Evolutionary conservation across 1,139 yeast species (phyloP), one percentile per base, ranked within the genome.

Genomic region (Pichia kudriavzevii): DNA sequence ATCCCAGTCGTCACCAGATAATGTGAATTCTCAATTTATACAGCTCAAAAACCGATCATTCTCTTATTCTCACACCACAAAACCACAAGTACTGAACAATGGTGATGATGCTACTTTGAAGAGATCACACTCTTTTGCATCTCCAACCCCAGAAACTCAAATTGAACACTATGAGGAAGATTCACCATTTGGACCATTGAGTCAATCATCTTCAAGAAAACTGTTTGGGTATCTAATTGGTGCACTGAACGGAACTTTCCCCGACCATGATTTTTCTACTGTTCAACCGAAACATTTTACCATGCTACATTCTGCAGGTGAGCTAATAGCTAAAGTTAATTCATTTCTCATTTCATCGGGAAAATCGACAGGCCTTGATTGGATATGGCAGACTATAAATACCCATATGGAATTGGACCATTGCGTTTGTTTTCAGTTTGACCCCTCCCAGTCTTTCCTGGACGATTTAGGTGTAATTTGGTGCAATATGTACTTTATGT

Each of bases 111-210:
- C 21, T 34, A 34, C 28, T 11, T n/a, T n/a, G n/a, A 30, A 21
- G 39, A 40, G 48, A 23, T 39, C 47, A 6, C 40, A 43, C 31
- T 54, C 58, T 9, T 52, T 54, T 35, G 46, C 45, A 22, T 36
- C 45, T 6, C 45, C 48, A 13, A 34, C 51, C n/a, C 52, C 53
- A 5, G 47, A 49, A 30, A 50, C 52, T 7, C 45, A 46, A 22
- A 18, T 25, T 7, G 26, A 16, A 2, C 35, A 25, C 14, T 28
- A 32, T 5, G 43, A 38, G n/a, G 26, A 26, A 4, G 31, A 67
- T 23, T 84, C 95, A 1, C 98, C 98, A 1, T 91, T 91, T 63
- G 99, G 98, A 0, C 95, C 97, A 1, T 67, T 91, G 31, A 82
- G 80, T 51, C 81, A 79, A 47, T 75, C 80, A 5, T 76, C 94